These are phyloP conservation scores for Ganoderma sinense DNA, from an alignment of 1,284 basidiomycete species.

Conservation along the genomic window DNA sequence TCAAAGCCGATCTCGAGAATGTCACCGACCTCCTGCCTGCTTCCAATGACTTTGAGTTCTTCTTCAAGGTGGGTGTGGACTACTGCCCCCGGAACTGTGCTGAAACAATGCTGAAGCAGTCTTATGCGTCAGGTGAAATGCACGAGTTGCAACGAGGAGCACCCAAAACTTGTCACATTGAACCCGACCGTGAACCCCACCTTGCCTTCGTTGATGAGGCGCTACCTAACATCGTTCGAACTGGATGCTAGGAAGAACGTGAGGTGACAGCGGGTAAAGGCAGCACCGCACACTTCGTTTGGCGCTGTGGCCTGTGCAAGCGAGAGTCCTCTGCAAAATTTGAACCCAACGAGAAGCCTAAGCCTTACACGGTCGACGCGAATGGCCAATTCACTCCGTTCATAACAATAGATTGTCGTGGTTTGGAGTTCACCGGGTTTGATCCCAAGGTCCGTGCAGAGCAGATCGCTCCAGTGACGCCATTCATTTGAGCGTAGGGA, in stretches of 20 bases:
- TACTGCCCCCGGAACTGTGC: too few species aligned
- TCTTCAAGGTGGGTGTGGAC: constrained; percentile 72
- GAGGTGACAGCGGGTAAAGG: constrained; percentile 72
- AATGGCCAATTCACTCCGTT: constrained; percentile 69
- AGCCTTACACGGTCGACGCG: constrained; percentile 62
- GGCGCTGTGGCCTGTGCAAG: constrained; percentile 79
- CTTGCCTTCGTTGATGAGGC: background rate
- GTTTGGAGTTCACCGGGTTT: constrained; percentile 78
- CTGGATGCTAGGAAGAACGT: constrained; percentile 60
- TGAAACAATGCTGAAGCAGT: background rate
- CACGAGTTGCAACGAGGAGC: constrained; percentile 76
- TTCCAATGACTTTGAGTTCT: constrained; percentile 74
- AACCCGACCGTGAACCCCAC: constrained; percentile 63
- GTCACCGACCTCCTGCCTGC: constrained; percentile 73
- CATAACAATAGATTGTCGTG: constrained; percentile 77
- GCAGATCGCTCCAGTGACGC: background rate
- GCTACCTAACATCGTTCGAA: background rate
- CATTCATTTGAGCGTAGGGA: constrained; percentile 51
- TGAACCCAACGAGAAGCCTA: constrained; percentile 56
- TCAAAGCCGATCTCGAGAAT: constrained; percentile 82
- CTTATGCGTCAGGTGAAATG: constrained; percentile 71
- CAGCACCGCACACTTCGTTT: constrained; percentile 77
- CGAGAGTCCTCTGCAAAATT: constrained; percentile 84
- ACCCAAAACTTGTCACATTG: constrained; percentile 72
- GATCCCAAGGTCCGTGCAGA: constrained; percentile 60